Evolutionary conservation across 2,329 filamentous ascomycete species (phyloP).

Genomic region (Pseudocercospora crystallina): DNA sequence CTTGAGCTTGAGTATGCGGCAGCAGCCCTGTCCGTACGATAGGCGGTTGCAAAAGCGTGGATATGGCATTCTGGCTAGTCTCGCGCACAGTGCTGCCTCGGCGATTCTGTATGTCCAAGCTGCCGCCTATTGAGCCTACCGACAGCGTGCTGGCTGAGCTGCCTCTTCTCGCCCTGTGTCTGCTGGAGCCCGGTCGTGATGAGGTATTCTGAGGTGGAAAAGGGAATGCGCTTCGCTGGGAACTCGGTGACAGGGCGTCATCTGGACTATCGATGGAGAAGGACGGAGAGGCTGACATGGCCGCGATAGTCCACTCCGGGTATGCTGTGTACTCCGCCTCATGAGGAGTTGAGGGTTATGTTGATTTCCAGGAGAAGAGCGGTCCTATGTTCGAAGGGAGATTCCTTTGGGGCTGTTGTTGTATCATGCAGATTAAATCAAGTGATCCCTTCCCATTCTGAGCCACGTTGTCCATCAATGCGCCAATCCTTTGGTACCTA

Average conservation of each 20-base stretch:
- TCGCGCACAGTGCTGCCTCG: conserved; percentile 64
- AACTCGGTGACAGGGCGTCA: conserved; percentile 40
- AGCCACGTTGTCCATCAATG: too few species aligned
- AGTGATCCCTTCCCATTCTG: too few species aligned
- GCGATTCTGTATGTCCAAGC: conserved; percentile 68
- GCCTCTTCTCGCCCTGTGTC: conserved; percentile 64
- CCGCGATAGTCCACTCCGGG: conserved; percentile 13
- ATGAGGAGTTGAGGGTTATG: conserved; percentile 14
- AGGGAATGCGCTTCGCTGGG: conserved; percentile 49
- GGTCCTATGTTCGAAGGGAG: too few species aligned
- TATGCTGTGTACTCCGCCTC: conserved; percentile 16
- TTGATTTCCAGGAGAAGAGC: too few species aligned
- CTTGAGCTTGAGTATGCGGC: conserved; percentile 70
- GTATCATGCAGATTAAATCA: too few species aligned
- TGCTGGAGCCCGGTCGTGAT: conserved; percentile 43
- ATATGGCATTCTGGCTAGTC: conserved; percentile 89
- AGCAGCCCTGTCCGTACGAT: conserved; percentile 85
- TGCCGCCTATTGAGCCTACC: conserved; percentile 81
- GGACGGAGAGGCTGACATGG: conserved; percentile 57
- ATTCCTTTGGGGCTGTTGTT: too few species aligned
- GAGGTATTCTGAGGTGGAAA: conserved; percentile 58
- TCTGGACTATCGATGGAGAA: conserved; percentile 51
- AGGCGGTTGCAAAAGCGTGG: conserved; percentile 85
- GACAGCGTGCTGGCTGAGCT: conserved; percentile 76
- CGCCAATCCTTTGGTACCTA: too few species aligned